phyloP scores from a whole-genome alignment of 495 filamentous ascomycete genomes.

The Amphirosellinia nigrospora region DNA sequence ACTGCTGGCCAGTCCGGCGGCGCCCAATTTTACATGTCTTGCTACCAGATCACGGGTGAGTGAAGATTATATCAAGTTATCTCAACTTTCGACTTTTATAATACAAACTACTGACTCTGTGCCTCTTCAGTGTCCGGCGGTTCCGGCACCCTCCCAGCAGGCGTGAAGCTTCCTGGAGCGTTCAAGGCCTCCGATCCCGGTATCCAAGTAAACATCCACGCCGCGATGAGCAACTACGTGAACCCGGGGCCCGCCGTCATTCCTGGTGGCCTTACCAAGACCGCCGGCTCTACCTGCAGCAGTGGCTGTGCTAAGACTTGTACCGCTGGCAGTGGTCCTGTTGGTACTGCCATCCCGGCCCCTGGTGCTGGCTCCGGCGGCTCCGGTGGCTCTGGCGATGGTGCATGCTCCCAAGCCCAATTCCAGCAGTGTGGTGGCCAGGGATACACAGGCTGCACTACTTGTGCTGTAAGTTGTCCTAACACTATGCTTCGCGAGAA shows the following conservation, averaged over 20 bases:
- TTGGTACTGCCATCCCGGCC: slow-evolving; percentile 35
- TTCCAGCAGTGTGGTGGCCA: slow-evolving; percentile 56
- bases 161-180: slow-evolving; percentile 46
- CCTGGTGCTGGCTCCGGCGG: slow-evolving; percentile 26
- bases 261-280: slow-evolving; percentile 35
- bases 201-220: slow-evolving; percentile 52
- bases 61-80: neutral
- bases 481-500: neutral
- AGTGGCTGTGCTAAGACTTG: slow-evolving; percentile 40
- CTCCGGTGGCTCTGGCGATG: slow-evolving; percentile 25
- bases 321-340: slow-evolving; percentile 33
- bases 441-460: slow-evolving; percentile 51
- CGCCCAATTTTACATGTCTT: slow-evolving; percentile 51
- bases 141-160: slow-evolving; percentile 38
- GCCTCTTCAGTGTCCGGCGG: slow-evolving; percentile 10
- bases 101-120: neutral
- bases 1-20: slow-evolving; percentile 40
- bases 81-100: neutral
- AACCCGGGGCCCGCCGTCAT: slow-evolving; percentile 40
- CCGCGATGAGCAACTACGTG: slow-evolving; percentile 32
- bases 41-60: slow-evolving; percentile 43
- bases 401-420: slow-evolving; percentile 36
- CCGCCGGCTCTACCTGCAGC: slow-evolving; percentile 35
- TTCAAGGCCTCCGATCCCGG: slow-evolving; percentile 51
- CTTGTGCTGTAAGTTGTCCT: slow-evolving; percentile 38